Conservation (phyloP, 1,284 basidiomycete genomes). For the Somion occarium region DNA sequence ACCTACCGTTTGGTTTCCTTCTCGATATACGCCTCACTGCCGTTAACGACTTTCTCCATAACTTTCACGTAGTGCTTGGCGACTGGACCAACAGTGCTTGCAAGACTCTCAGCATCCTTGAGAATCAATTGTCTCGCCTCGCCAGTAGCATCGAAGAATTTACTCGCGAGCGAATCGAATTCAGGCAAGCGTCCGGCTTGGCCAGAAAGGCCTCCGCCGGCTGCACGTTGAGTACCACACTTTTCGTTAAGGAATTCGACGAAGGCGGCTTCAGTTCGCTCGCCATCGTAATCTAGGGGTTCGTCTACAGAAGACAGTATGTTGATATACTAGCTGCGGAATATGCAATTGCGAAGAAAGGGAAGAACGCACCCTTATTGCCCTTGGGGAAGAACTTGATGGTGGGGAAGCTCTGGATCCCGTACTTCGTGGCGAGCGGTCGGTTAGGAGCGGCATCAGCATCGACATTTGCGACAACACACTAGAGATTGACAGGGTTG, state of each 20-base stretch:
- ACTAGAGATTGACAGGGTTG: slow-evolving; percentile 36
- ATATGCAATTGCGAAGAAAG: too few relatives aligned
- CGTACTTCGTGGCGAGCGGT: slow-evolving; percentile 71
- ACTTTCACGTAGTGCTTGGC: slow-evolving; percentile 87
- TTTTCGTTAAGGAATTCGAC: slow-evolving; percentile 80
- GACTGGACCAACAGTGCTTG: slow-evolving; percentile 40
- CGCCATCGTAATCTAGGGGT: slow-evolving; percentile 65
- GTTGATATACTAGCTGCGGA: too few relatives aligned
- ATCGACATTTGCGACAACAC: slow-evolving; percentile 87
- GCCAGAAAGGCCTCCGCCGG: slow-evolving; percentile 78
- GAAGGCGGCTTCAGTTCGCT: slow-evolving; percentile 65
- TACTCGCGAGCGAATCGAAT: slow-evolving; percentile 75
- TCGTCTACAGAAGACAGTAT: slow-evolving; percentile 29
- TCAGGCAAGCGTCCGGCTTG: slow-evolving; percentile 78
- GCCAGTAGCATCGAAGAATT: slow-evolving; percentile 67
- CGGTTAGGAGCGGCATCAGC: slow-evolving; percentile 83
- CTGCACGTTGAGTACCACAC: slow-evolving; percentile 81
- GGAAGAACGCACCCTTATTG: slow-evolving; percentile 19
- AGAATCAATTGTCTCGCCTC: slow-evolving; percentile 56
- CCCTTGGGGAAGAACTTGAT: slow-evolving; percentile 93
- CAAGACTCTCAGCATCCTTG: slow-evolving; percentile 54
- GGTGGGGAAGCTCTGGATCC: slow-evolving; percentile 78
- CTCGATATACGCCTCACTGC: slow-evolving; percentile 73
- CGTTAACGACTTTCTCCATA: slow-evolving; percentile 83
- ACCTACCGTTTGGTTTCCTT: slow-evolving; percentile 85